Percentiles rank a stretch among this genome's conserved stretches.
Evolutionary conservation across 345 rosid genomes (phyloP).

Genomic region (Dipteronia dyeriana): DNA sequence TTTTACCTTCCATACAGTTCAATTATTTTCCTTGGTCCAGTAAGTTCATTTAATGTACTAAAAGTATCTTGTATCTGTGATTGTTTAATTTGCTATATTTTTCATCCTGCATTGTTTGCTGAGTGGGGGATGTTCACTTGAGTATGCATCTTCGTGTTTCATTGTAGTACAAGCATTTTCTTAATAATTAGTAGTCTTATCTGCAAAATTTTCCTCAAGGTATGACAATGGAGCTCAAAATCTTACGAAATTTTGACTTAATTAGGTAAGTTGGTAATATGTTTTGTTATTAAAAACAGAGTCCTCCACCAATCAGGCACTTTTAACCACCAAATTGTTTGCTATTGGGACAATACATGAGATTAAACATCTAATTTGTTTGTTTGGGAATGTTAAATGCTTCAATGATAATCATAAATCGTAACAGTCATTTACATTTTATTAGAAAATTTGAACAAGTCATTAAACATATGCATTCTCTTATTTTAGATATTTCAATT

Average conservation of each 20-base stretch:
- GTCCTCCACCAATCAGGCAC: constrained; percentile 1
- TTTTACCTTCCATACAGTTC: neutral
- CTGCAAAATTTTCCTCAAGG: no score
- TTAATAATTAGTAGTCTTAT: no score
- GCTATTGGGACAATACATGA: neutral
- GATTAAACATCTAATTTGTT: neutral
- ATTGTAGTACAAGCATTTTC: neutral
- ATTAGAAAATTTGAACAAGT: neutral
- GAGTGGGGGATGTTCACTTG: neutral
- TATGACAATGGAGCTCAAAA: no score
- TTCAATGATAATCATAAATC: neutral
- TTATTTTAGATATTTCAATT: neutral
- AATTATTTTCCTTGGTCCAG: neutral
- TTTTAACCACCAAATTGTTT: neutral
- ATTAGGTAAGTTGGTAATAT: no score
- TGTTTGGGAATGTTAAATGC: neutral
- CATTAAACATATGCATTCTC: neutral
- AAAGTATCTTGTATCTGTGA: neutral
- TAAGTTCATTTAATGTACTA: neutral
- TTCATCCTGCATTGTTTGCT: neutral
- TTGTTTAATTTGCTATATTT: neutral
- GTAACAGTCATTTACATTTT: neutral
- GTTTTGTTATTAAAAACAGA: no score
- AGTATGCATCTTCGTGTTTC: neutral
- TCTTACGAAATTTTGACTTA: no score